phyloP scores from a whole-genome alignment of 2,329 filamentous ascomycete genomes.

The Aspergillus arachidicola region DNA sequence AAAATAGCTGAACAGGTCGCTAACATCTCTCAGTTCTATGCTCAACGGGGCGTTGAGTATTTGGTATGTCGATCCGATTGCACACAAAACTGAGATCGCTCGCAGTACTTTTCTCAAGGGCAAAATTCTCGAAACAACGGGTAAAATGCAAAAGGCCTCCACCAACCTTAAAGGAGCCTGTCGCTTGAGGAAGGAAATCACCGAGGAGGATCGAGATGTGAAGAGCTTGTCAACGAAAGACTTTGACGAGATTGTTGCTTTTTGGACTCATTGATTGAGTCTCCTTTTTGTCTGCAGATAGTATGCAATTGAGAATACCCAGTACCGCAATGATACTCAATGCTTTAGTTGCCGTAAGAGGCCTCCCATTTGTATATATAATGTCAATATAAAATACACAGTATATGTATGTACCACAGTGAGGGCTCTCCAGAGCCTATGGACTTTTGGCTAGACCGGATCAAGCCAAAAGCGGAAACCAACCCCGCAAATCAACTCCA shows the following conservation, averaged over 20 bases:
- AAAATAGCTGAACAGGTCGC: not conserved
- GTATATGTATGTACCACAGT: not conserved
- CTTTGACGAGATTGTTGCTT: conserved; percentile 25
- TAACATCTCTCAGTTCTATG: conserved; percentile 15
- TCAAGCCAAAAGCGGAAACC: not conserved
- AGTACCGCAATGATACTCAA: not conserved
- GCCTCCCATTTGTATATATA: not conserved
- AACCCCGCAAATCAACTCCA: not conserved
- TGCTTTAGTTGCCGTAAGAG: not conserved
- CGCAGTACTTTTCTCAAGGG: conserved; percentile 26
- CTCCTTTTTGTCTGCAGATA: not conserved
- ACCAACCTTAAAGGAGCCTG: conserved; percentile 20
- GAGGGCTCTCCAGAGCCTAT: not conserved
- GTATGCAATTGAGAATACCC: not conserved
- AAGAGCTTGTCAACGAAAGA: conserved; percentile 19
- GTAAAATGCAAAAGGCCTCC: conserved; percentile 21
- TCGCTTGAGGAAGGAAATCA: conserved; percentile 25
- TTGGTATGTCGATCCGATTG: conserved; percentile 15
- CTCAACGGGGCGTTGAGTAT: conserved; percentile 20
- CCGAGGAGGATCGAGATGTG: conserved; percentile 20
- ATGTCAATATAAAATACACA: not conserved
- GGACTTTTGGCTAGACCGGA: not conserved
- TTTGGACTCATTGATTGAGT: conserved; percentile 1
- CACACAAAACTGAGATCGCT: conserved; percentile 25
- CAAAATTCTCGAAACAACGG: conserved; percentile 17